Base-by-base conservation (phyloP, 2,329 filamentous ascomycete genomes). In the Leptographium radiaticola region DNA sequence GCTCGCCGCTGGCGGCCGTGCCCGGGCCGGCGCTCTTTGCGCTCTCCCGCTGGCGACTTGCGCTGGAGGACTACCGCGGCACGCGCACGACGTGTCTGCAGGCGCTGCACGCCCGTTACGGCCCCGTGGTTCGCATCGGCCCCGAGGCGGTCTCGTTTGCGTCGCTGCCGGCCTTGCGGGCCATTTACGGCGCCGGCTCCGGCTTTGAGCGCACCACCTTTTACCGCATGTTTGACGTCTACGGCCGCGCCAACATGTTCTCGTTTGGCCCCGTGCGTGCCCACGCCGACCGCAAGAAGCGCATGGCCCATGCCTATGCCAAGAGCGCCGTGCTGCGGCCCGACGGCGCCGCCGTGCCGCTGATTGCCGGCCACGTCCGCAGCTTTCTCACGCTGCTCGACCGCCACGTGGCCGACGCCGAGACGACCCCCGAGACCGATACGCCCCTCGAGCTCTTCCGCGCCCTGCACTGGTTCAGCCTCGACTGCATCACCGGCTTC, bases 201-300 rank as follows among this genome's bases (percentile, higher is more conserved):
- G 69, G 69, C 0, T 79, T 73, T 53, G 74, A 72, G 43, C 63
- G 75, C 42, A 75, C 75, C 0, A 48, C 51, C 1, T 80, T 79
- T 59, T 80, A 80, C 53, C 68, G 71, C 46, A 77, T 79, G 72
- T 79, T 80, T 55, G 74, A 77, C 57, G 73, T 70, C 0, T 77
- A 76, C 50, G 74, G 74, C 0, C 65, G 66, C 11, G 71, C 70
- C 60, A 77, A 79, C 52, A 59, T 80, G 2, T 79, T 80, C 60
- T 75, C 74, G 0, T 78, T 79, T 56, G 63, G 65, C 8, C 64
- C 67, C 0, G 64, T 65, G 0, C 68, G 67, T 34, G 65, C 68
- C 2, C 75, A 80, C 60, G 68, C 66, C 0, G 68, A 73, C 1
- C 63, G 76, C 18, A 80, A 80, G 65, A 79, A 77, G 58, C 55